phyloP scores from a whole-genome alignment of 2,329 filamentous ascomycete genomes.

The Apiospora arundinis region DNA sequence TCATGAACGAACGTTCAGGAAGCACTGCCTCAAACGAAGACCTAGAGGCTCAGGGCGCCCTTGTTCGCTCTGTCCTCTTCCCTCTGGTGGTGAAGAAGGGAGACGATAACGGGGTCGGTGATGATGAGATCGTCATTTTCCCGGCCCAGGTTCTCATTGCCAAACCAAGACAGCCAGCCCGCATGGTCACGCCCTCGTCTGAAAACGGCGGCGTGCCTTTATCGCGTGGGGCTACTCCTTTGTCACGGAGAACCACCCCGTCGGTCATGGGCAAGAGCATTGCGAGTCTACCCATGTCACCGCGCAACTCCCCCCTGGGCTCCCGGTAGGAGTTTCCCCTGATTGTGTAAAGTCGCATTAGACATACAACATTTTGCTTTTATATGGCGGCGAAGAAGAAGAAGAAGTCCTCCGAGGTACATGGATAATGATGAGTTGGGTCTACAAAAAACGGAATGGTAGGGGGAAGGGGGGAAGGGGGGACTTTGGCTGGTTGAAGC shows the following conservation, averaged over 20 bases:
- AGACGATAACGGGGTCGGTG: conserved; percentile 83
- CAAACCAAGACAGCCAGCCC: conserved; percentile 47
- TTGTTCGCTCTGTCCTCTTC: conserved; percentile 93
- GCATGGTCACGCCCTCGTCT: conserved; percentile 55
- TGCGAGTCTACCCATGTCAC: conserved; percentile 27
- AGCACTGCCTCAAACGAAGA: conserved; percentile 75
- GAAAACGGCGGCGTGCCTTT: conserved; percentile 56
- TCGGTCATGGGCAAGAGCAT: conserved; percentile 31
- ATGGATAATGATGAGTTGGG: not conserved
- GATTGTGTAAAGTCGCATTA: not conserved
- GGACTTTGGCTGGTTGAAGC: not conserved
- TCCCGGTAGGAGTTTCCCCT: not conserved
- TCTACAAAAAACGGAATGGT: not conserved
- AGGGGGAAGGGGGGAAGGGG: no score
- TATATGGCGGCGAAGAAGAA: not conserved
- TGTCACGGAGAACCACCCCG: conserved; percentile 36
- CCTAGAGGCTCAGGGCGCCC: conserved; percentile 75
- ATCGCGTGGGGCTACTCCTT: conserved; percentile 37
- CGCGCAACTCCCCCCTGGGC: not conserved
- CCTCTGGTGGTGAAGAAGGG: conserved; percentile 96
- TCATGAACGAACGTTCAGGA: conserved; percentile 93
- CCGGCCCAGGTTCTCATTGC: conserved; percentile 92
- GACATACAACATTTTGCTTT: not conserved
- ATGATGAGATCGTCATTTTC: conserved; percentile 94
- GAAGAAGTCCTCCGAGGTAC: not conserved